These are phyloP conservation scores for Pichia heedii DNA, from an alignment of 805 yeast genomes.

Conservation along the genomic window DNA sequence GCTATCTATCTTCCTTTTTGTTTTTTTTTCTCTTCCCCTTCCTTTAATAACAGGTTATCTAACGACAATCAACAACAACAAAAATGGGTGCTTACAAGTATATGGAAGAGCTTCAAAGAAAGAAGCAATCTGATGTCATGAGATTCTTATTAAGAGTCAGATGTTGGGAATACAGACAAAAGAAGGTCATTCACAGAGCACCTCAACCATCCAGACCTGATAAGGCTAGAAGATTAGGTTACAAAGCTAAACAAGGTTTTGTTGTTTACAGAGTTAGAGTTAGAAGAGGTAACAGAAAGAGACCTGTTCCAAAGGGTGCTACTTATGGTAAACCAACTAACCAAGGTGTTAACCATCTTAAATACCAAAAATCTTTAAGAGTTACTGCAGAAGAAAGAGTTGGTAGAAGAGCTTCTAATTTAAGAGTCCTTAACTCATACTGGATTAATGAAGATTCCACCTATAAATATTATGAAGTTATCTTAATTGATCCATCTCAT, in stretches of 20 bases:
- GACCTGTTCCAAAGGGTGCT: conserved; percentile 99
- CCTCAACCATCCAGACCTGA: conserved; percentile 98
- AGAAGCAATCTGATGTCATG: conserved; percentile 99
- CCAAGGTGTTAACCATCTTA: conserved; percentile 99
- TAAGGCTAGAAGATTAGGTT: conserved; percentile 99
- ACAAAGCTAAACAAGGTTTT: conserved; percentile 99
- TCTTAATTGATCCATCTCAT: conserved; percentile 95
- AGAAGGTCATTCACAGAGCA: conserved; percentile 97
- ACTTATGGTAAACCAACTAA: conserved; percentile 99
- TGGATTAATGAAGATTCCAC: conserved; percentile 99
- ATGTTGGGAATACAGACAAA: conserved; percentile 99
- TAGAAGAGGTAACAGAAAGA: conserved; percentile 99
- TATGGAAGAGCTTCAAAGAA: conserved; percentile 98
- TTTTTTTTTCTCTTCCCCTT: neutral
- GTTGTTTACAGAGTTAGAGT: conserved; percentile 98
- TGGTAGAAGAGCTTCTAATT: conserved; percentile 97
- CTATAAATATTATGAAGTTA: conserved; percentile 98
- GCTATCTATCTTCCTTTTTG: neutral
- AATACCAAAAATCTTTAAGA: conserved; percentile 97
- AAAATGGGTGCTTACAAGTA: conserved; percentile 99
- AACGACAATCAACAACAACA: conserved; percentile 3
- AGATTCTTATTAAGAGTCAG: conserved; percentile 99
- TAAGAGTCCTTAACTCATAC: conserved; percentile 99
- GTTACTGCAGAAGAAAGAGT: conserved; percentile 99
- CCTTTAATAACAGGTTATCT: neutral